Conservation (phyloP, 2,329 filamentous ascomycete genomes). For the Pestalotiopsis sp. region DNA sequence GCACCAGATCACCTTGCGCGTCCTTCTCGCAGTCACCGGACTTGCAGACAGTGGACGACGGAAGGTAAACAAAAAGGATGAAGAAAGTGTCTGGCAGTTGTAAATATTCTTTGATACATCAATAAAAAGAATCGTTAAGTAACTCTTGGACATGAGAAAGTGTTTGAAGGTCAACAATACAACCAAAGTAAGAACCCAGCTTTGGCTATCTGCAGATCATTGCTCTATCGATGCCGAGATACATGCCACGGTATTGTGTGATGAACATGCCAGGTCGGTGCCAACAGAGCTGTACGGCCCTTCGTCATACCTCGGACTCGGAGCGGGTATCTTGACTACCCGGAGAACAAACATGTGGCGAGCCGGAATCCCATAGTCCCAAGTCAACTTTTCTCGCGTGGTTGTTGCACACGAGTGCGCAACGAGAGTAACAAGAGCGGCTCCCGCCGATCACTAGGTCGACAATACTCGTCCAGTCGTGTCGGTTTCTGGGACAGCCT, state of each 20-base stretch:
- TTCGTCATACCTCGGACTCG: not conserved
- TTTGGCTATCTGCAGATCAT: no score
- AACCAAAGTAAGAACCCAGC: no score
- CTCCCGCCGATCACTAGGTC: no score
- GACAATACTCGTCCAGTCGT: no score
- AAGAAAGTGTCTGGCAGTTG: constrained; percentile 7
- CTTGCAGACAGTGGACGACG: not conserved
- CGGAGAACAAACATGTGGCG: not conserved
- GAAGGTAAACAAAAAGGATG: not conserved
- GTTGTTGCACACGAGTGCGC: no score
- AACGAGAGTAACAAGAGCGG: no score
- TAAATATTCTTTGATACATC: constrained; percentile 14
- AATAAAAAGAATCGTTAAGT: constrained; percentile 13
- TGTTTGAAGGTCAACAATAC: no score
- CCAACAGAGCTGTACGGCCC: not conserved
- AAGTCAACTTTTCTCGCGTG: no score
- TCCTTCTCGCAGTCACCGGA: not conserved
- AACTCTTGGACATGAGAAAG: not conserved
- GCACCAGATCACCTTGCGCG: constrained; percentile 6
- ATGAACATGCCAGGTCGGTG: not conserved
- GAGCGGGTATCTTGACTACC: not conserved
- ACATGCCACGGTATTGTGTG: not conserved
- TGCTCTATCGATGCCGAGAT: no score
- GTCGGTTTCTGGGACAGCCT: no score
- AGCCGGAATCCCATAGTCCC: no score